phyloP scores from a whole-genome alignment of 2,329 filamentous ascomycete species.

The Colletotrichum aenigma region DNA sequence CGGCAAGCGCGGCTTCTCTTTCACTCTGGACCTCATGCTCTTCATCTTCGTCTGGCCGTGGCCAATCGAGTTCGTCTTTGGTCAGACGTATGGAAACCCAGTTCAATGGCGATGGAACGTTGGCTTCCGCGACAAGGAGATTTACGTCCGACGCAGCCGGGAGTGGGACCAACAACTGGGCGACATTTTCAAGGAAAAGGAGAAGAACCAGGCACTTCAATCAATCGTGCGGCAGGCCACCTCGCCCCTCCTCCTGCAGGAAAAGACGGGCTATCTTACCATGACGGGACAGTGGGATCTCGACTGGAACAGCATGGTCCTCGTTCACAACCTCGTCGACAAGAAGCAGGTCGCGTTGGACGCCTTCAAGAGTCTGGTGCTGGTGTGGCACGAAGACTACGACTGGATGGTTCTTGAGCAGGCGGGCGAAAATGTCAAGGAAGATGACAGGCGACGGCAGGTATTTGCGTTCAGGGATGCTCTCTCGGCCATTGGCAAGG shows the following conservation, averaged over 20 bases:
- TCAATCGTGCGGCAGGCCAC: constrained; percentile 72
- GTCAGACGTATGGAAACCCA: constrained; percentile 63
- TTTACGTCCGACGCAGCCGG: constrained; percentile 80
- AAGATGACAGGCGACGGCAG: constrained; percentile 72
- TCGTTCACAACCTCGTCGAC: constrained; percentile 73
- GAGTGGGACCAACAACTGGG: constrained; percentile 69
- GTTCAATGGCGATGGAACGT: constrained; percentile 74
- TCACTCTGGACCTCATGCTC: constrained; percentile 77
- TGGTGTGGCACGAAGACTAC: constrained; percentile 70
- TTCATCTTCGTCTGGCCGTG: constrained; percentile 73
- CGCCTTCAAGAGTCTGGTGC: constrained; percentile 73
- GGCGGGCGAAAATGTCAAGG: constrained; percentile 48
- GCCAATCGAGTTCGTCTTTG: constrained; percentile 75
- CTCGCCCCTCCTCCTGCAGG: constrained; percentile 65
- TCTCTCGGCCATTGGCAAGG: constrained; percentile 78
- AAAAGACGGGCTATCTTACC: constrained; percentile 87
- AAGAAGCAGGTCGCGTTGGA: constrained; percentile 62
- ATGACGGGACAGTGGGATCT: constrained; percentile 88
- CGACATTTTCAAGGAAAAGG: constrained; percentile 56
- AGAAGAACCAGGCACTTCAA: constrained; percentile 62
- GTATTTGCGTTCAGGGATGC: constrained; percentile 82
- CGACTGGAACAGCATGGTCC: constrained; percentile 82
- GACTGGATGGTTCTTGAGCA: constrained; percentile 75
- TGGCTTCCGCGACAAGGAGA: constrained; percentile 80
- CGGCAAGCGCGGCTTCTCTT: constrained; percentile 62